Base-by-base conservation (phyloP, 2,329 filamentous ascomycete species). In the Colletotrichum tofieldiae region DNA sequence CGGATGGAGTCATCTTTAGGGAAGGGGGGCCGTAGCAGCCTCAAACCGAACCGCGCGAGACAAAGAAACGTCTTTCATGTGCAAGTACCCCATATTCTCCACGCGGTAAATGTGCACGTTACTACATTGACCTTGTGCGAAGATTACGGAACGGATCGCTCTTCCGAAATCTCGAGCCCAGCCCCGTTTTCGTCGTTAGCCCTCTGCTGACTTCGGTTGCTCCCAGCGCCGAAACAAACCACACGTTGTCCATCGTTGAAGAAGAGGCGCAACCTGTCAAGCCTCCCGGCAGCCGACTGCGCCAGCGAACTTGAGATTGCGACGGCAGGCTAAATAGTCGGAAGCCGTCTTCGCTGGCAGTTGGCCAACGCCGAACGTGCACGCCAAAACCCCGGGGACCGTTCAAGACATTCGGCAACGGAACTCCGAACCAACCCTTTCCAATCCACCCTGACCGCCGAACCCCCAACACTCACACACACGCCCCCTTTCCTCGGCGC, bases 41-140 rank as follows among this genome's bases (percentile, higher is more conserved):
- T 71, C 59, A 62, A 68, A 69, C 65, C 58, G 39, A 49, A 54
- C 52, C 47, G 59, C 65, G 47, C 59, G 37, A 58, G 69, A 69
- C 69, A 72, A 72, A 72, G 59, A 68, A 69, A 72, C 69, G 65
- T 72, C 69, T 59, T 69, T 55, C 69, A 72, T 60, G 62, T 65
- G 59, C 69, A 72, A 64, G 65, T 69, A 69, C 69, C 52, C 45
- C 65, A 51, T 59, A 18, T 64, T 59, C 65, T 39, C 59, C 69
- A 69, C 69, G 69, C 63, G 69, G 52, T 54, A 69, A 68, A 54
- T 59, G 43, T 52, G 43, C 43, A 68, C 58, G 65, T n/a, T 64
- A 11, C 58, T 54, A n/a, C 8, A 41, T 69, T 60, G 59, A 69
- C 52, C 59, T 59, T 26, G 29, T 54, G 47, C 37, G 23, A 69